Evolutionary conservation across 2,329 filamentous ascomycete genomes (phyloP).

Genomic region (Teratosphaeriaceae sp.): DNA sequence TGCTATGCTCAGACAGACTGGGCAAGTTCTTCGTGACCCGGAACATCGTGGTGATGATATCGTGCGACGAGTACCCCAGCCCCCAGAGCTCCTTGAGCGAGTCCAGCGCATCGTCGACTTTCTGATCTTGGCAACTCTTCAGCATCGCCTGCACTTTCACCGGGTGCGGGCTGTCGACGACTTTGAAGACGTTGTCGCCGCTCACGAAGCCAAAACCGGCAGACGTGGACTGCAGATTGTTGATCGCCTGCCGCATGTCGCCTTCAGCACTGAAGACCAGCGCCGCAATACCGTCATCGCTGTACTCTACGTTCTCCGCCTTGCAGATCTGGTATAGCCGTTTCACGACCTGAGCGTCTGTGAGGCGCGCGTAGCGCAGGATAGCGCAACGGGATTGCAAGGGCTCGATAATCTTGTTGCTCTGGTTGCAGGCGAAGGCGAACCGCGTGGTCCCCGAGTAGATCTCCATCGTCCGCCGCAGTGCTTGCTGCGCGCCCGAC

Average conservation of each 20-base stretch:
- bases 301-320: constrained; percentile 83
- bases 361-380: constrained; percentile 84
- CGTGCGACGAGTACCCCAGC: constrained; percentile 94
- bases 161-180: constrained; percentile 93
- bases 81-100: constrained; percentile 82
- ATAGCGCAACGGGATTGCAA: constrained; percentile 95
- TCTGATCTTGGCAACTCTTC: constrained; percentile 90
- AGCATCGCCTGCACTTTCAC: constrained; percentile 99
- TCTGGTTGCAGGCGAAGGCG: constrained; percentile 97
- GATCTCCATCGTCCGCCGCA: constrained; percentile 96
- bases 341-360: constrained; percentile 87
- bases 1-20: constrained; percentile 85
- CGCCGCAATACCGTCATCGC: constrained; percentile 90
- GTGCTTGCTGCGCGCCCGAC: constrained; percentile 87
- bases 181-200: constrained; percentile 95
- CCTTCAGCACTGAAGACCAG: constrained; percentile 95
- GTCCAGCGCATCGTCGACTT: constrained; percentile 81
- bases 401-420: constrained; percentile 99
- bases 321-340: constrained; percentile 86
- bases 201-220: constrained; percentile 97
- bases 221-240: constrained; percentile 89
- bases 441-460: constrained; percentile 95
- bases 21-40: constrained; percentile 94
- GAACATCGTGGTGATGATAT: constrained; percentile 99
- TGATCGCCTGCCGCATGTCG: constrained; percentile 98